phyloP scores from a whole-genome alignment of 2,329 filamentous ascomycete species.

The Coleophoma crateriformis region DNA sequence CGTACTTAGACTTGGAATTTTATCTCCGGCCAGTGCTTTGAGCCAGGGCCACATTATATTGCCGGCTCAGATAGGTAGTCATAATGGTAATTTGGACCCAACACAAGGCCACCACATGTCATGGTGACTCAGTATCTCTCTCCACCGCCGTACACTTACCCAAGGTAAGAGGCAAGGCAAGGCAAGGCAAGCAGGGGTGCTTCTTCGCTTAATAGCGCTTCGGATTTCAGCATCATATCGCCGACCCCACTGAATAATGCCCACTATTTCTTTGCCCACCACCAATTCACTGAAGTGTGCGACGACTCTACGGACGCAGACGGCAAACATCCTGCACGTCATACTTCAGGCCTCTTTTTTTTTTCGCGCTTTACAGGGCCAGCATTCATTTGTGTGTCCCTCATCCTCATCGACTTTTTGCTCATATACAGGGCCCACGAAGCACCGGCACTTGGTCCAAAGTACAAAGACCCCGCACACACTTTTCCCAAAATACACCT shows the following conservation, averaged over 20 bases:
- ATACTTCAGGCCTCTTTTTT: neutral
- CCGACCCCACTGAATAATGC: neutral
- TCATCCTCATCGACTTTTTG: no score
- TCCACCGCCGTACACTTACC: no score
- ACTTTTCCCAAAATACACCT: neutral
- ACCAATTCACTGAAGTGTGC: neutral
- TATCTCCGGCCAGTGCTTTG: conserved; percentile 46
- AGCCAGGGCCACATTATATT: neutral
- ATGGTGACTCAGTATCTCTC: no score
- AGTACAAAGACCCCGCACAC: neutral
- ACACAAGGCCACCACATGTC: no score
- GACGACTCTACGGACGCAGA: no score
- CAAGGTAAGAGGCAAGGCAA: neutral
- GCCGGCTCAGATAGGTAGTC: no score
- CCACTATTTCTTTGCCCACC: neutral
- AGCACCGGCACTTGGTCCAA: neutral
- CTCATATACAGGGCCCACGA: neutral
- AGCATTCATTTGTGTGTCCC: no score
- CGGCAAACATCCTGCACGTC: neutral
- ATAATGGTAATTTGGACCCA: no score
- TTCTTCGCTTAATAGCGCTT: neutral
- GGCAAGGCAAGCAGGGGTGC: neutral
- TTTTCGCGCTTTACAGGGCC: no score
- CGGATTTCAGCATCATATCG: neutral
- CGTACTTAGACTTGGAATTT: conserved; percentile 49